Percentiles rank a stretch among this genome's conserved stretches.
Evolutionary conservation across 2,329 filamentous ascomycete species (phyloP).

Genomic region (Talaromyces pinophilus): DNA sequence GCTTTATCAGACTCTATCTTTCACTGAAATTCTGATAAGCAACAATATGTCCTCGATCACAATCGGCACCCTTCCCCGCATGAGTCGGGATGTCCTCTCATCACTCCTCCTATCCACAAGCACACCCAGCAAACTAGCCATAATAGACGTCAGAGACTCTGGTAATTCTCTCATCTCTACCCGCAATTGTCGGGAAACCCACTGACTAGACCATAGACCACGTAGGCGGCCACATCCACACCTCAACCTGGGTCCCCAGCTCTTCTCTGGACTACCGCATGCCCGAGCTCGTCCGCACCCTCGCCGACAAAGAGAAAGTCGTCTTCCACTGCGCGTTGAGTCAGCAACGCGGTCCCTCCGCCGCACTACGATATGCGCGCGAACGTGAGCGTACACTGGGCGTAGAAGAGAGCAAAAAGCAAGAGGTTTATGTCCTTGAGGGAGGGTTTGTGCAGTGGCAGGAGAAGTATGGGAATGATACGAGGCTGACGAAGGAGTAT

Average conservation of each 20-base stretch:
- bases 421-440: conserved; percentile 79
- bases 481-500: conserved; percentile 79
- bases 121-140: conserved; percentile 57
- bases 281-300: conserved; percentile 76
- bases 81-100: conserved; percentile 69
- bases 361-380: conserved; percentile 71
- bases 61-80: conserved; percentile 64
- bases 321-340: conserved; percentile 94
- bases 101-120: conserved; percentile 60
- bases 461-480: conserved; percentile 73
- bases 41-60: conserved; percentile 55
- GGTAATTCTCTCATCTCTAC: conserved; percentile 48
- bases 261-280: conserved; percentile 71
- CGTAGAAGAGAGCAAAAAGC: conserved; percentile 48
- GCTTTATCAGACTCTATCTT: too few relatives aligned
- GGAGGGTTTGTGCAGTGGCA: conserved; percentile 89
- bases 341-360: conserved; percentile 84
- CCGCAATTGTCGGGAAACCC: too few relatives aligned
- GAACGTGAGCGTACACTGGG: conserved; percentile 62
- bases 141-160: conserved; percentile 88
- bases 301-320: conserved; percentile 76
- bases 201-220: conserved; percentile 61
- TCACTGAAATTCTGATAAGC: too few relatives aligned
- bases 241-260: conserved; percentile 74
- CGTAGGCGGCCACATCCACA: conserved; percentile 84